These are phyloP conservation scores for Colletotrichum sp. DNA, from an alignment of 2,329 filamentous ascomycete genomes.

Conservation along the genomic window DNA sequence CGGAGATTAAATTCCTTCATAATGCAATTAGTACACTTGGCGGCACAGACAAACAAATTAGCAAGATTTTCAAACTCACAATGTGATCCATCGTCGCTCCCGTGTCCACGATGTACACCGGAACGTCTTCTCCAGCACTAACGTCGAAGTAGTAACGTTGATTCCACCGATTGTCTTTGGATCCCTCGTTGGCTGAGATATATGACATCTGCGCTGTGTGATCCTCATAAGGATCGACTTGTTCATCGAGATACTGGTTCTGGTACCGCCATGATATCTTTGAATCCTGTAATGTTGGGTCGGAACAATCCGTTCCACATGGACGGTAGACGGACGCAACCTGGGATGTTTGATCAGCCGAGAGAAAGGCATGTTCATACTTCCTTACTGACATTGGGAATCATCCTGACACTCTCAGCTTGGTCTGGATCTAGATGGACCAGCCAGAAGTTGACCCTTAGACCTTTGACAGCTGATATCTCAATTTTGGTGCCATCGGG, in stretches of 20 bases:
- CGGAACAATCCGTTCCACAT: neutral
- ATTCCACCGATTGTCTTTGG: neutral
- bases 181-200: neutral
- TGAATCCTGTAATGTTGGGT: neutral
- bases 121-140: neutral
- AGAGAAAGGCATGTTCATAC: too few relatives aligned
- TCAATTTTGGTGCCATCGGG: neutral
- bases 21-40: too few relatives aligned
- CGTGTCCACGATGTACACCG: neutral
- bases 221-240: neutral
- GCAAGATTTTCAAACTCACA: neutral
- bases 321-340: neutral
- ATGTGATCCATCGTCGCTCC: neutral
- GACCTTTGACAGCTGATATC: neutral
- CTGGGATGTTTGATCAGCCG: neutral
- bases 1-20: neutral
- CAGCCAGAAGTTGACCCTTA: neutral
- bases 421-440: neutral
- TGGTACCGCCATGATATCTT: neutral
- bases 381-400: too few relatives aligned
- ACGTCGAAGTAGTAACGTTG: neutral
- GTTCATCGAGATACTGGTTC: neutral
- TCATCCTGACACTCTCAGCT: neutral
- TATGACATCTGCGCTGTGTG: neutral
- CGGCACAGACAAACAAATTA: too few relatives aligned